These are phyloP conservation scores for Albifimbria verrucaria DNA, from an alignment of 2,329 filamentous ascomycete genomes.

Conservation along the genomic window DNA sequence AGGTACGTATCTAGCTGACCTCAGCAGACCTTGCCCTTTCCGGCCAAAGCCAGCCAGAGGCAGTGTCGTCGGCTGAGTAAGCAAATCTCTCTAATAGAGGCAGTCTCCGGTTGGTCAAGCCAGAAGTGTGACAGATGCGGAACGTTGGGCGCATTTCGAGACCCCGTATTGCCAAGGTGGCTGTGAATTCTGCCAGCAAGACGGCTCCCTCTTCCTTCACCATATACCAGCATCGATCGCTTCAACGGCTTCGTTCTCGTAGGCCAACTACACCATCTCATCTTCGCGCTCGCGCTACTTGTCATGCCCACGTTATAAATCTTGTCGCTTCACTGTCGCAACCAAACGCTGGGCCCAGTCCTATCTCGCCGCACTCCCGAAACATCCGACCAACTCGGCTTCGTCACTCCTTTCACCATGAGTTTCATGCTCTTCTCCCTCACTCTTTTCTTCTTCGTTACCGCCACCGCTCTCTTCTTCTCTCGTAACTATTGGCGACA, in stretches of 20 bases:
- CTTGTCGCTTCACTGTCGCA: too few relatives aligned
- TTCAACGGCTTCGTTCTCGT: background rate
- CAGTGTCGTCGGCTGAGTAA: too few relatives aligned
- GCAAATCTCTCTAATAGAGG: too few relatives aligned
- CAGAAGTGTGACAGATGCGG: constrained; percentile 7
- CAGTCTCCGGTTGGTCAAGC: constrained; percentile 25
- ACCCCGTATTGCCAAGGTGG: background rate
- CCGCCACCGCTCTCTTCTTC: constrained; percentile 74
- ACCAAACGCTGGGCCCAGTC: too few relatives aligned
- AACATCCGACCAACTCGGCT: constrained; percentile 1
- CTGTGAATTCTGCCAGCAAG: too few relatives aligned
- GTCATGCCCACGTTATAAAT: too few relatives aligned
- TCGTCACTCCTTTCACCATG: constrained; percentile 48
- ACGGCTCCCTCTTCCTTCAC: background rate
- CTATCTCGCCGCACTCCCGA: background rate
- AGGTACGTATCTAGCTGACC: too few relatives aligned
- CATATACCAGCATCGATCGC: background rate
- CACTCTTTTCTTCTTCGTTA: constrained; percentile 66
- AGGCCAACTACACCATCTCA: too few relatives aligned
- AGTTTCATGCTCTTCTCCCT: constrained; percentile 77
- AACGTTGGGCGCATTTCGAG: background rate
- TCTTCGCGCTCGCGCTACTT: too few relatives aligned
- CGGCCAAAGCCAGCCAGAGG: too few relatives aligned
- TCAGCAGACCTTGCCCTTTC: too few relatives aligned
- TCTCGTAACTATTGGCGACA: constrained; percentile 76